phyloP scores from a whole-genome alignment of 192 early-diverging fungal genomes.

The Podila verticillata region DNA sequence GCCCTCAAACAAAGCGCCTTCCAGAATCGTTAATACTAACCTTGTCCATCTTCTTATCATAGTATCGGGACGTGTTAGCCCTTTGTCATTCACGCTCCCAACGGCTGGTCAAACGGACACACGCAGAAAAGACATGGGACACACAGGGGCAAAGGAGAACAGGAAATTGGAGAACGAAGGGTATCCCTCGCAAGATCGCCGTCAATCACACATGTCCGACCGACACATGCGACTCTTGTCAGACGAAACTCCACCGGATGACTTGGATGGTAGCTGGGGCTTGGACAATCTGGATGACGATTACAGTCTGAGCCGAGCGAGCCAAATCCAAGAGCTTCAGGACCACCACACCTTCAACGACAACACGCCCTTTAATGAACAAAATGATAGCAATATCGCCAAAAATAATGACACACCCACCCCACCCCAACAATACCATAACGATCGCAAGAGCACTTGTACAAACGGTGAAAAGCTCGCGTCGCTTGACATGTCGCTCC shows the following conservation, averaged over 20 bases:
- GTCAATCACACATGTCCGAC: slow-evolving; percentile 35
- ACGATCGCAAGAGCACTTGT: background rate
- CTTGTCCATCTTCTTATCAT: background rate
- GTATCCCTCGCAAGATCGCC: slow-evolving; percentile 1
- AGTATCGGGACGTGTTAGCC: background rate
- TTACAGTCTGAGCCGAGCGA: background rate
- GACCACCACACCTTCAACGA: slow-evolving; percentile 9
- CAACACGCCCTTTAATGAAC: slow-evolving; percentile 15
- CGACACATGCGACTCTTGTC: slow-evolving; percentile 34
- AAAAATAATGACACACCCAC: slow-evolving; percentile 18
- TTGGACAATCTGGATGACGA: slow-evolving; percentile 34
- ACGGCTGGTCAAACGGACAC: background rate
- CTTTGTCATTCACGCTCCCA: background rate
- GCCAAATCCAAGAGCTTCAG: background rate
- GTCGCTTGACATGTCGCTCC: background rate
- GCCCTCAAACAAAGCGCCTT: no score
- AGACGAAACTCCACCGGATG: slow-evolving; percentile 42
- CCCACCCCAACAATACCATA: background rate
- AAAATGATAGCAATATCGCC: slow-evolving; percentile 34
- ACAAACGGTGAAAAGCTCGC: background rate
- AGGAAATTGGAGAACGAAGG: slow-evolving; percentile 10
- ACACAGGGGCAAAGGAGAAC: background rate
- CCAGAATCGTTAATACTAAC: background rate
- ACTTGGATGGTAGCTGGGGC: slow-evolving; percentile 42
- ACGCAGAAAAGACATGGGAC: background rate